These are phyloP conservation scores for Clitocybe nebularis DNA, from an alignment of 1,284 basidiomycete species.

Conservation along the genomic window DNA sequence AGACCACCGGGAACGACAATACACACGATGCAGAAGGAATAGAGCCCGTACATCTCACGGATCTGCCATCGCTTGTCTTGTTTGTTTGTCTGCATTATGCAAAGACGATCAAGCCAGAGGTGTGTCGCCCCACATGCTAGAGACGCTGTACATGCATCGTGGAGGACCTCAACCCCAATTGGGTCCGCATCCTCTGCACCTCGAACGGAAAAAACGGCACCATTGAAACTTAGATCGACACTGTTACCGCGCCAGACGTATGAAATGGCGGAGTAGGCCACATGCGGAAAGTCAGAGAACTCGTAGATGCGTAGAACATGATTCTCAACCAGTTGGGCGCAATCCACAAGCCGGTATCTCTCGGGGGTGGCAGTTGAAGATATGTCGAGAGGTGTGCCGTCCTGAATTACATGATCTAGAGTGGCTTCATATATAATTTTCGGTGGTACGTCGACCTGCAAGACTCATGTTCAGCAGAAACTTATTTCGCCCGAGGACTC, in stretches of 20 bases:
- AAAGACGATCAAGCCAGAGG: constrained; percentile 3
- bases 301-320: neutral
- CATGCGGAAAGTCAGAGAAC: neutral
- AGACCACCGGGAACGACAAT: constrained; percentile 3
- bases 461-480: too few species aligned
- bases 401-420: neutral
- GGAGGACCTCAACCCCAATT: neutral
- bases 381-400: neutral
- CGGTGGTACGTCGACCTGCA: too few species aligned
- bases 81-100: constrained; percentile 2
- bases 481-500: too few species aligned
- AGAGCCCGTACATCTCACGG: neutral
- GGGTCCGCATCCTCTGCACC: neutral
- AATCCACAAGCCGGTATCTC: neutral
- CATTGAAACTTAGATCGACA: neutral
- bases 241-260: neutral
- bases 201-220: neutral
- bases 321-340: neutral
- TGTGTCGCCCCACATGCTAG: neutral
- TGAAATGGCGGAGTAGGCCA: neutral
- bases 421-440: neutral
- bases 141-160: neutral
- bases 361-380: neutral
- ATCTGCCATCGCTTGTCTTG: constrained; percentile 5
- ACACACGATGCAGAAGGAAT: neutral